Percentiles rank a stretch among this genome's conserved stretches.
Conservation (phyloP, 2,329 filamentous ascomycete genomes). For the Fusarium circinatum region DNA sequence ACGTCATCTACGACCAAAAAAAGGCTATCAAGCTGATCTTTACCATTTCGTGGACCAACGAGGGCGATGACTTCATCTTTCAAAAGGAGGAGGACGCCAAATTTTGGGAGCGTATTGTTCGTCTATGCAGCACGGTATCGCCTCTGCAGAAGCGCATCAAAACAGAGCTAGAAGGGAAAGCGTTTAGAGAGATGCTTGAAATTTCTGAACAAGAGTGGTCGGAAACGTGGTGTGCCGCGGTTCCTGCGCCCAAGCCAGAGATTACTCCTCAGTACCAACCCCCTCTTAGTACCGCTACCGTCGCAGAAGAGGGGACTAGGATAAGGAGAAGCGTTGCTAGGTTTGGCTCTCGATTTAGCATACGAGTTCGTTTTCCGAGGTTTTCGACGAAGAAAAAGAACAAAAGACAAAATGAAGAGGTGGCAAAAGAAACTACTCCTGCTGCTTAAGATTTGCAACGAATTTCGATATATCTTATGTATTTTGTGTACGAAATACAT, state of each 20-base stretch:
- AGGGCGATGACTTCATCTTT: not conserved
- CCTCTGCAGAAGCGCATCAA: not conserved
- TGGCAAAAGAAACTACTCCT: not conserved
- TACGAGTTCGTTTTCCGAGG: not conserved
- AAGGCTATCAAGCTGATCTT: not conserved
- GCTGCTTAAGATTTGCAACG: no score
- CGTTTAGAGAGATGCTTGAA: not conserved
- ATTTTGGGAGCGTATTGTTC: not conserved
- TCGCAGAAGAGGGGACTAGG: not conserved
- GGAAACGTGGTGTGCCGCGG: not conserved
- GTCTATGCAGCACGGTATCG: not conserved
- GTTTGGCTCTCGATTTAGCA: not conserved
- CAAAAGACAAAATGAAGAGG: not conserved
- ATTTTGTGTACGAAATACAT: fast-evolving
- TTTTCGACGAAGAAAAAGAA: not conserved
- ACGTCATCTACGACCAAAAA: not conserved
- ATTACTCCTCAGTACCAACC: not conserved
- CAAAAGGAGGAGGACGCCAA: not conserved
- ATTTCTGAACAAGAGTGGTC: not conserved
- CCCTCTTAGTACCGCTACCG: not conserved
- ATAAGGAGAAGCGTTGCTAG: not conserved
- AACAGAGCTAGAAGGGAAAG: not conserved
- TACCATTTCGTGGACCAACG: not conserved
- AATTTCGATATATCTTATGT: no score
- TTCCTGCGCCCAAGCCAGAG: not conserved